phyloP scores from a whole-genome alignment of 2,329 filamentous ascomycete species.

The Tolypocladium ovalisporum region DNA sequence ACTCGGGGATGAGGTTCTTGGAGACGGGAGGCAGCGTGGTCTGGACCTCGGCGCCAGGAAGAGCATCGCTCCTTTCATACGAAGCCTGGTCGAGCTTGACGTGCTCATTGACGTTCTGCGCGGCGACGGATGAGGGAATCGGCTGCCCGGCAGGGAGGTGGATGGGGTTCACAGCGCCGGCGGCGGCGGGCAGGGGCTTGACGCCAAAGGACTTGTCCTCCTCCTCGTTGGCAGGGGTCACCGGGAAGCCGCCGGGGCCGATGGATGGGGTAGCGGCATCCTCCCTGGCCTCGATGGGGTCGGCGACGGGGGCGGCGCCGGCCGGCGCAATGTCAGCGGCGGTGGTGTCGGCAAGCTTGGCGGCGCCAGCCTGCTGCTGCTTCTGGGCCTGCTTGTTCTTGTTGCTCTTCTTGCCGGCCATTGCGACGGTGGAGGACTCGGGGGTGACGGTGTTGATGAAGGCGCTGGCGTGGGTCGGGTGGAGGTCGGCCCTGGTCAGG shows the following conservation, averaged over 20 bases:
- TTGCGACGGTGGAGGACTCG: constrained; percentile 57
- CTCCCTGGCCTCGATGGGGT: constrained; percentile 6
- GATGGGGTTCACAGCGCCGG: constrained; percentile 67
- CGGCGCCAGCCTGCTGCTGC: constrained; percentile 8
- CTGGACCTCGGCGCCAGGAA: constrained; percentile 37
- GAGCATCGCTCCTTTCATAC: constrained; percentile 69
- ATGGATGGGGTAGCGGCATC: constrained; percentile 20
- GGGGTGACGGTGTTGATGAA: constrained; percentile 59
- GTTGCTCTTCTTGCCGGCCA: constrained; percentile 50
- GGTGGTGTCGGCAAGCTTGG: constrained; percentile 6
- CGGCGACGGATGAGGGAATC: constrained; percentile 59
- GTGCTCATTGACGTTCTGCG: constrained; percentile 58
- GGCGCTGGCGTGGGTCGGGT: constrained; percentile 27
- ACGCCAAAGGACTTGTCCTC: constrained; percentile 44
- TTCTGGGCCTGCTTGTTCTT: constrained; percentile 25
- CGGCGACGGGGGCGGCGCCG: background rate
- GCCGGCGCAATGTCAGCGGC: constrained; percentile 2
- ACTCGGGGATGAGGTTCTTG: constrained; percentile 67
- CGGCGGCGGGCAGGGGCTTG: constrained; percentile 51
- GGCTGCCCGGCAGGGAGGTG: constrained; percentile 69
- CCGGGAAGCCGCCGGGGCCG: constrained; percentile 43
- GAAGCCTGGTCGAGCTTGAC: constrained; percentile 74
- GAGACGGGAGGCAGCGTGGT: constrained; percentile 44
- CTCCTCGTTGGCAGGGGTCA: constrained; percentile 49
- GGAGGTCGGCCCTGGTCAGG: constrained; percentile 63